Evolutionary conservation across 2,329 filamentous ascomycete genomes (phyloP).

Genomic region (Penicillium italicum): DNA sequence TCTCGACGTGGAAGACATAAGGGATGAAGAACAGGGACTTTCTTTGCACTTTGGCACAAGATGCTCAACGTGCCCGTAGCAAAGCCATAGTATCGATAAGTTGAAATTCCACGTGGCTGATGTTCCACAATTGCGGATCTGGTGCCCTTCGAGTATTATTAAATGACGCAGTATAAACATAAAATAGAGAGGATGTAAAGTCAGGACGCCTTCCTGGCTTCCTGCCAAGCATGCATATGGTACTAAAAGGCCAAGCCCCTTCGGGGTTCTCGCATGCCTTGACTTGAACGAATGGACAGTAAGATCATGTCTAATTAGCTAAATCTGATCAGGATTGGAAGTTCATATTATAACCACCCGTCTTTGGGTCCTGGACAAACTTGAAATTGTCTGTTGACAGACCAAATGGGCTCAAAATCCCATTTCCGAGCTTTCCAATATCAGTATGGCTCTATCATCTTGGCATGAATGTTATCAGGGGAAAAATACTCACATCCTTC

Average conservation of each 20-base stretch:
- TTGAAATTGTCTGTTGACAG: slow-evolving; percentile 92
- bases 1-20: no score
- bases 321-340: slow-evolving; percentile 52
- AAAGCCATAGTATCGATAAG: no score
- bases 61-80: no score
- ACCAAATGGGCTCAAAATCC: slow-evolving; percentile 87
- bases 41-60: no score
- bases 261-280: neutral
- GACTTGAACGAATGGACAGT: neutral
- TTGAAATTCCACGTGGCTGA: no score
- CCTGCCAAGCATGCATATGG: slow-evolving; percentile 5
- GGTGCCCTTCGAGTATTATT: no score
- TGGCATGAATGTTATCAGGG: neutral
- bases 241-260: neutral
- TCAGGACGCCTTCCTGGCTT: slow-evolving; percentile 6
- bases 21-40: no score
- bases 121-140: no score
- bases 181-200: neutral
- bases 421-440: slow-evolving; percentile 69
- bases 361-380: slow-evolving; percentile 84
- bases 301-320: neutral
- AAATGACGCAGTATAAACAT: no score
- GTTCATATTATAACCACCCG: slow-evolving; percentile 91
- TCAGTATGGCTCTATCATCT: neutral
- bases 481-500: slow-evolving; percentile 60